phyloP scores from a whole-genome alignment of 108 stramenopile species.

The Cyclostephanos tholiformis region DNA sequence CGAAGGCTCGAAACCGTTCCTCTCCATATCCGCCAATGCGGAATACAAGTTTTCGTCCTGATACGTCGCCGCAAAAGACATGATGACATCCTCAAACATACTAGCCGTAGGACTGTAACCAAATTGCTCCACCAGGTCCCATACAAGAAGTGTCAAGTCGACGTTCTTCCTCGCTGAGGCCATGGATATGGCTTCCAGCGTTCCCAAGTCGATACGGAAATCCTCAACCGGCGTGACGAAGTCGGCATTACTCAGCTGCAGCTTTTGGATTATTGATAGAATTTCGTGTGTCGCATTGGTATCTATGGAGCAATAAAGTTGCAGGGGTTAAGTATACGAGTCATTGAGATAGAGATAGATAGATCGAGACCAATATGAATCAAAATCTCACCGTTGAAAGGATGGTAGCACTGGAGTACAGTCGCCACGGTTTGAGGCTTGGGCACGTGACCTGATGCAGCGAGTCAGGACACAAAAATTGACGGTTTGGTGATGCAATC shows the following conservation, averaged over 20 bases:
- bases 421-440: constrained; percentile 21
- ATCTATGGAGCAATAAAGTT: constrained; percentile 8
- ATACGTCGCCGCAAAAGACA: constrained; percentile 51
- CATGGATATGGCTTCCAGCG: constrained; percentile 62
- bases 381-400: constrained; percentile 25
- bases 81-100: constrained; percentile 72
- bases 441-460: constrained; percentile 32
- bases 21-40: constrained; percentile 68
- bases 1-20: constrained; percentile 59
- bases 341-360: not conserved
- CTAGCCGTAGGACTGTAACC: constrained; percentile 56
- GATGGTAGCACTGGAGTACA: constrained; percentile 38
- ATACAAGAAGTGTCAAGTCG: constrained; percentile 58
- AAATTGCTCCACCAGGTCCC: constrained; percentile 68
- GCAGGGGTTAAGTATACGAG: not conserved
- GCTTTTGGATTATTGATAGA: constrained; percentile 24
- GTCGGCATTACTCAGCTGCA: constrained; percentile 5
- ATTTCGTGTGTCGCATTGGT: constrained; percentile 21
- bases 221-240: constrained; percentile 6
- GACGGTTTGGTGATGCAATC: not conserved
- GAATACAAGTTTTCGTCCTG: constrained; percentile 49
- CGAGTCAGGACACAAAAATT: not conserved
- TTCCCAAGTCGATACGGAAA: constrained; percentile 46
- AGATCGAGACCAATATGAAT: not conserved
- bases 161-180: constrained; percentile 45